Conservation (phyloP, 805 yeast genomes). For the Kluyveromyces dobzhanskii region DNA sequence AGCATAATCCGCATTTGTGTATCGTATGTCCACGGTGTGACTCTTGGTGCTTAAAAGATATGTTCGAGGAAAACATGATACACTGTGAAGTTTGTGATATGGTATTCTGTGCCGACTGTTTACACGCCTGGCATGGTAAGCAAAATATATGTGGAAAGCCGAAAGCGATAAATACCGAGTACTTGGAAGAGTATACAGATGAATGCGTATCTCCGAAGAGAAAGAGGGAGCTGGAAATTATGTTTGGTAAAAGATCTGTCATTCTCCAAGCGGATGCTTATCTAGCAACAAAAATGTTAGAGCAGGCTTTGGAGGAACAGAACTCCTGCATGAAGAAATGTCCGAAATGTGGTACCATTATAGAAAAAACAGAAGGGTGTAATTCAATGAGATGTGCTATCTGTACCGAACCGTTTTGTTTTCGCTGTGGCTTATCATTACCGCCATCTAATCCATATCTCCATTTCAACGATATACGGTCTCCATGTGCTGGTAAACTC, state of each 20-base stretch:
- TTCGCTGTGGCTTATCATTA: constrained; percentile 41
- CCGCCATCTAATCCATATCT: constrained; percentile 38
- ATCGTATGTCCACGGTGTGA: constrained; percentile 48
- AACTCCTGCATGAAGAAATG: constrained; percentile 39
- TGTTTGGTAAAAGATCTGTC: constrained; percentile 40
- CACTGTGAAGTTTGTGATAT: constrained; percentile 42
- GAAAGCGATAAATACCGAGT: constrained; percentile 23
- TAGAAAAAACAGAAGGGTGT: constrained; percentile 54
- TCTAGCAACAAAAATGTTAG: constrained; percentile 39
- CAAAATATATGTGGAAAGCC: constrained; percentile 37
- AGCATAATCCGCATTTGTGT: constrained; percentile 40
- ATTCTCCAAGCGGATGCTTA: constrained; percentile 37
- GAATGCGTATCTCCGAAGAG: constrained; percentile 26
- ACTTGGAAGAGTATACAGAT: constrained; percentile 32
- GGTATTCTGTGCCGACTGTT: constrained; percentile 50
- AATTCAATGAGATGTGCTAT: constrained; percentile 51
- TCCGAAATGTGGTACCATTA: constrained; percentile 42
- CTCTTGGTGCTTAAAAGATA: constrained; percentile 38
- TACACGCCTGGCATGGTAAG: constrained; percentile 55
- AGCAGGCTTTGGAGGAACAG: constrained; percentile 35
- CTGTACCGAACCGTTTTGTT: constrained; percentile 45
- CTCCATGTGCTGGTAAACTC: constrained; percentile 40
- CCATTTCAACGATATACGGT: constrained; percentile 38
- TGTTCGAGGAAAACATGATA: constrained; percentile 38
- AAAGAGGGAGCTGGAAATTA: constrained; percentile 29